Evolutionary conservation across 768 basidiomycete species (phyloP).

Genomic region (Boletus tylopilopsis): DNA sequence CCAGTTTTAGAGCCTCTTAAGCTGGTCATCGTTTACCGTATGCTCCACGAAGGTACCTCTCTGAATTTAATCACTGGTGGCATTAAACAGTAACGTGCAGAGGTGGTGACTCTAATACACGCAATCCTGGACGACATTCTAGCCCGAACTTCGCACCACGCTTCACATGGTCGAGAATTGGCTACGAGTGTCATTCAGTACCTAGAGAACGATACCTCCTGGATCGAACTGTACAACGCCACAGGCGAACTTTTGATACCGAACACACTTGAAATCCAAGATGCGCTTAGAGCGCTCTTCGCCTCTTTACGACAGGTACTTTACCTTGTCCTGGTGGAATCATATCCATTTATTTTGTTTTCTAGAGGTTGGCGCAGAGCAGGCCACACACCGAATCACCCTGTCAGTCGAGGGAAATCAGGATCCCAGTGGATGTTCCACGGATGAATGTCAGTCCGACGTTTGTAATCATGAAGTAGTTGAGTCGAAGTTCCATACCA

Average conservation of each 20-base stretch:
- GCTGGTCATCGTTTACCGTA: constrained; percentile 70
- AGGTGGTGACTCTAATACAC: constrained; percentile 64
- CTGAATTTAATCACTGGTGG: neutral
- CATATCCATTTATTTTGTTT: constrained; percentile 27
- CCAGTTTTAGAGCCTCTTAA: constrained; percentile 60
- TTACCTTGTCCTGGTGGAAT: constrained; percentile 12
- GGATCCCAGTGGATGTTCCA: constrained; percentile 85
- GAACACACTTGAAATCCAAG: constrained; percentile 27
- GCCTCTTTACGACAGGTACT: constrained; percentile 32
- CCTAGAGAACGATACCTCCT: constrained; percentile 57
- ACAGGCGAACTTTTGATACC: constrained; percentile 70
- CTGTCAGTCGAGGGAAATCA: constrained; percentile 65
- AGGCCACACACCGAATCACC: constrained; percentile 34
- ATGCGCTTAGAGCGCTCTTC: constrained; percentile 25
- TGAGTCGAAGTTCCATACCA: constrained; percentile 27
- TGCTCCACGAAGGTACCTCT: constrained; percentile 72
- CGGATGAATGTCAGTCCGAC: constrained; percentile 61
- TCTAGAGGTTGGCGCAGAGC: constrained; percentile 37
- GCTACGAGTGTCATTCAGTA: constrained; percentile 51
- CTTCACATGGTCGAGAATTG: constrained; percentile 40
- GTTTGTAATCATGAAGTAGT: neutral
- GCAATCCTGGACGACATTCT: constrained; percentile 43
- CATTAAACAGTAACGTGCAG: constrained; percentile 35
- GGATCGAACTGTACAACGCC: constrained; percentile 67
- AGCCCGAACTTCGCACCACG: constrained; percentile 31